Evolutionary conservation across 257 asterid genomes (phyloP).

Genomic region (Anisodus acutangulus): DNA sequence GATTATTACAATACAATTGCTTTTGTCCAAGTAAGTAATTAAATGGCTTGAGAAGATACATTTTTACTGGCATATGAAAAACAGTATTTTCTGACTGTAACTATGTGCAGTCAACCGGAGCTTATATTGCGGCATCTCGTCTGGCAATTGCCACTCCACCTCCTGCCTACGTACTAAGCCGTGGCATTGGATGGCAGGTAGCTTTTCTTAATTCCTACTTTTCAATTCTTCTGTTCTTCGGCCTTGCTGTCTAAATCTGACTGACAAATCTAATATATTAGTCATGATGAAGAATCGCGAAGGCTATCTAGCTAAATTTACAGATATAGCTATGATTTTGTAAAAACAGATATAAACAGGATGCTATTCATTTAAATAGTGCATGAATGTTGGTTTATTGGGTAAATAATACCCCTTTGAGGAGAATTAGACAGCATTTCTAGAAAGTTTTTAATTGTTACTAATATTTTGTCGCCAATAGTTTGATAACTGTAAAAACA

Average conservation of each 20-base stretch:
- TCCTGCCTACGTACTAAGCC: constrained; percentile 96
- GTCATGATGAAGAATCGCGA: not conserved
- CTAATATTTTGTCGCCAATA: not conserved
- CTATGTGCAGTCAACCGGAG: constrained; percentile 84
- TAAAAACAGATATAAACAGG: not conserved
- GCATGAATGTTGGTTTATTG: not conserved
- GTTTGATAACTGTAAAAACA: not conserved
- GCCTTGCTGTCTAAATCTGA: not conserved
- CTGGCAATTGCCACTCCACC: constrained; percentile 99
- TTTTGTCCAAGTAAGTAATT: not conserved
- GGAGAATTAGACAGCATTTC: not conserved
- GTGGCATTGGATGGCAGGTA: constrained; percentile 99
- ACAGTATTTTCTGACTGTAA: constrained; percentile 17
- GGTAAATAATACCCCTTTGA: not conserved
- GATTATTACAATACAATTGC: not conserved
- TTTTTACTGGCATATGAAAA: not conserved
- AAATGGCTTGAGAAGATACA: not conserved
- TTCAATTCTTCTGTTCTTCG: not conserved
- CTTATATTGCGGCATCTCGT: constrained; percentile 96
- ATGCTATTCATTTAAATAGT: not conserved
- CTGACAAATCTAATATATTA: not conserved
- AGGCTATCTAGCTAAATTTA: too few relatives aligned
- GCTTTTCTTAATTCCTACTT: constrained; percentile 15
- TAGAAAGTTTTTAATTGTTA: not conserved
- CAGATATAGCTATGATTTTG: too few relatives aligned